phyloP scores from a whole-genome alignment of 2,329 filamentous ascomycete genomes.

The Exutisphaerella laricina region DNA sequence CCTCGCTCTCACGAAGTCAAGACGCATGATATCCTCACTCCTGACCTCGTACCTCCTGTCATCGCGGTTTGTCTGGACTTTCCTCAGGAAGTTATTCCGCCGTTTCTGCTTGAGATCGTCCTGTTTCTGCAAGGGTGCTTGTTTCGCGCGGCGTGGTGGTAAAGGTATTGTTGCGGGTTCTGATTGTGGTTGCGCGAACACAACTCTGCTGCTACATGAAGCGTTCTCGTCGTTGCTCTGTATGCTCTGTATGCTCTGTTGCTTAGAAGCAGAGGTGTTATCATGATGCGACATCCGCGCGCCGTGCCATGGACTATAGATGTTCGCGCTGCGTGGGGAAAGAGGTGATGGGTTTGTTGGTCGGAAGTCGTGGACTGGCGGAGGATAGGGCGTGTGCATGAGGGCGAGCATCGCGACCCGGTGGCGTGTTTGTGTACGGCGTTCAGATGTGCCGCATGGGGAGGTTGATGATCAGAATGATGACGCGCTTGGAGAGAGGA shows the following conservation, averaged over 20 bases:
- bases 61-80: conserved; percentile 41
- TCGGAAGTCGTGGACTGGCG: conserved; percentile 22
- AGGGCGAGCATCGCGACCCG: conserved; percentile 14
- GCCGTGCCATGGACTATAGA: conserved; percentile 22
- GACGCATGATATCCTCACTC: conserved; percentile 45
- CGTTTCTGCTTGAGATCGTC: conserved; percentile 59
- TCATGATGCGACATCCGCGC: conserved; percentile 16
- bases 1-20: conserved; percentile 42
- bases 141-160: conserved; percentile 42
- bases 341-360: conserved; percentile 39
- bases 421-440: background rate
- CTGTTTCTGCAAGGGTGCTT: conserved; percentile 57
- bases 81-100: conserved; percentile 63
- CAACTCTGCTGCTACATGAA: no score
- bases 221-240: conserved; percentile 11
- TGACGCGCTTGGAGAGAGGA: background rate
- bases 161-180: conserved; percentile 8
- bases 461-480: background rate
- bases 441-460: background rate
- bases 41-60: conserved; percentile 43
- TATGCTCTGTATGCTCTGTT: no score
- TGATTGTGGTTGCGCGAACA: background rate
- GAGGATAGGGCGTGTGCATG: conserved; percentile 12
- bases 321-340: conserved; percentile 40
- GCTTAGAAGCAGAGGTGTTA: no score